phyloP scores from a whole-genome alignment of 192 early-diverging fungal genomes.

The Endogone sp. region DNA sequence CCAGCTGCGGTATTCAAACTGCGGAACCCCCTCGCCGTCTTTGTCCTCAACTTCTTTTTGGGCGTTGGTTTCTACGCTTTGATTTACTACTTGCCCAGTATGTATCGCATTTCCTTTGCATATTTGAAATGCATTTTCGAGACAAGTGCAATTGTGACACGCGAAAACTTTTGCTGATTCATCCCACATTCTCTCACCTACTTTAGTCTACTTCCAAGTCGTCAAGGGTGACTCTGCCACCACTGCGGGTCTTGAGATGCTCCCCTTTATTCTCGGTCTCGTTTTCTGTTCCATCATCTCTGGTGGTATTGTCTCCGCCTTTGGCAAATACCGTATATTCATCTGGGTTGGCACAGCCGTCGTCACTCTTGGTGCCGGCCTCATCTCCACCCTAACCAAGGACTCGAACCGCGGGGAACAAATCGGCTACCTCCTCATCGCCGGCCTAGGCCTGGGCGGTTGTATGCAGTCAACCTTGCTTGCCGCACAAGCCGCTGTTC shows the following conservation, averaged over 20 bases:
- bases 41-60: constrained; percentile 58
- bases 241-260: constrained; percentile 20
- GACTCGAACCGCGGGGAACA: constrained; percentile 40
- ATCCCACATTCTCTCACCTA: not conserved
- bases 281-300: constrained; percentile 62
- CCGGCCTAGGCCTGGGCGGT: constrained; percentile 71
- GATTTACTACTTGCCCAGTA: constrained; percentile 65
- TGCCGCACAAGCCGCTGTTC: constrained; percentile 64
- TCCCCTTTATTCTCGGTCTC: constrained; percentile 71
- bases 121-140: too few relatives aligned
- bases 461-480: constrained; percentile 67
- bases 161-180: too few relatives aligned
- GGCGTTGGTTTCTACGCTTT: constrained; percentile 55
- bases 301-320: constrained; percentile 58
- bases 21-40: constrained; percentile 55
- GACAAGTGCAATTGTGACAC: too few relatives aligned
- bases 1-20: constrained; percentile 52
- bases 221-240: constrained; percentile 70
- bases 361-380: constrained; percentile 49
- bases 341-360: constrained; percentile 62
- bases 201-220: constrained; percentile 72
- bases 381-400: constrained; percentile 50
- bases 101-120: too few relatives aligned
- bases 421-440: constrained; percentile 60
- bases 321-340: constrained; percentile 56